Evolutionary conservation across 1,284 basidiomycete genomes (phyloP).

Genomic region (Xerocomus nothofagi): DNA sequence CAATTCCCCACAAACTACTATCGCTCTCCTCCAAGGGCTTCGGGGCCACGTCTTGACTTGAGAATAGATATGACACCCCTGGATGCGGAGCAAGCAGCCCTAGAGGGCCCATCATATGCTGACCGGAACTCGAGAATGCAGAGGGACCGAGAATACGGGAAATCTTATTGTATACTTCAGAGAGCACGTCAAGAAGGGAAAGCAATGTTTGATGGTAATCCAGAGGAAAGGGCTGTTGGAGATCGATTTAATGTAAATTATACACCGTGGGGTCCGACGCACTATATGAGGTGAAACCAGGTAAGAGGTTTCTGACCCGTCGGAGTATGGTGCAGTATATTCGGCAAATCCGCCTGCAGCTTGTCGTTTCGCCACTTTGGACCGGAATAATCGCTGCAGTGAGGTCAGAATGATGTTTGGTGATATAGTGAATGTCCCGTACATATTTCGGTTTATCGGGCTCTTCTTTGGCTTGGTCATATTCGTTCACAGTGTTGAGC

Average conservation of each 20-base stretch:
- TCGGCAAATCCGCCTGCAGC: slow-evolving; percentile 54
- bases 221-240: slow-evolving; percentile 72
- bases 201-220: slow-evolving; percentile 87
- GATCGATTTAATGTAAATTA: background rate
- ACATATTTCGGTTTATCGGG: slow-evolving; percentile 81
- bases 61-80: slow-evolving; percentile 77
- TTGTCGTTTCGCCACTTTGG: slow-evolving; percentile 52
- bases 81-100: slow-evolving; percentile 72
- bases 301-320: slow-evolving; percentile 66
- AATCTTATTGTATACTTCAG: slow-evolving; percentile 85
- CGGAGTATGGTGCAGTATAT: slow-evolving; percentile 59
- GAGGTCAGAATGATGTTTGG: slow-evolving; percentile 4
- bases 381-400: slow-evolving; percentile 57
- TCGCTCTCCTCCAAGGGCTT: slow-evolving; percentile 43
- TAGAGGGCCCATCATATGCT: slow-evolving; percentile 76
- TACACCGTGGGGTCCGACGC: slow-evolving; percentile 26
- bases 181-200: slow-evolving; percentile 82
- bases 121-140: slow-evolving; percentile 56
- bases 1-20: slow-evolving; percentile 69
- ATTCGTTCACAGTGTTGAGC: slow-evolving; percentile 70
- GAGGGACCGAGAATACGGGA: slow-evolving; percentile 76
- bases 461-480: slow-evolving; percentile 78
- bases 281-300: slow-evolving; percentile 77
- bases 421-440: slow-evolving; percentile 22
- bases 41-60: slow-evolving; percentile 37